phyloP scores from a whole-genome alignment of 441 rosid species.

The Populus tomentosa region DNA sequence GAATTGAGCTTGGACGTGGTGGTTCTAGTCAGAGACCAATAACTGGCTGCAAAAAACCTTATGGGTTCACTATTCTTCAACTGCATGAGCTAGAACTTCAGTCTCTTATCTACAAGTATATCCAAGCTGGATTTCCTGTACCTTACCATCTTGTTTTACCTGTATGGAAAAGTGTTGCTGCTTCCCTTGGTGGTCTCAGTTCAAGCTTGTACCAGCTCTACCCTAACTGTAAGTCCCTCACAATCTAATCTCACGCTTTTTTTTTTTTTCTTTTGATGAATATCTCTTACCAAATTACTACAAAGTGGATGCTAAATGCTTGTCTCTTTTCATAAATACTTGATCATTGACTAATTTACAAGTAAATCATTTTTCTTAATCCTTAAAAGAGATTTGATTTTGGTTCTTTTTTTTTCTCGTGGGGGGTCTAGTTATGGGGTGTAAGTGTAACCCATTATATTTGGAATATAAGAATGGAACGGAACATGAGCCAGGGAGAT shows the following conservation, averaged over 20 bases:
- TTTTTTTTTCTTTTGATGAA: no score
- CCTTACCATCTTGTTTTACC: constrained; percentile 41
- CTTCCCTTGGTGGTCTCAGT: constrained; percentile 17
- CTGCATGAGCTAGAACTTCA: constrained; percentile 51
- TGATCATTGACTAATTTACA: neutral
- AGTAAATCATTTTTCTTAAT: neutral
- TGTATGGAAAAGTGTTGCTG: constrained; percentile 39
- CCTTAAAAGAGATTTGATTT: no score
- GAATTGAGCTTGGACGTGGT: constrained; percentile 38
- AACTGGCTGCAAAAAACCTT: neutral
- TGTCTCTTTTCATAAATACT: neutral
- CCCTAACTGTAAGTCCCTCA: constrained; percentile 32
- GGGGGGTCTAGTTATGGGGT: constrained; percentile 16
- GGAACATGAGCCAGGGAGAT: constrained; percentile 52
- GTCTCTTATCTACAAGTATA: constrained; percentile 37
- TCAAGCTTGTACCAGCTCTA: constrained; percentile 26
- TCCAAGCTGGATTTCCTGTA: constrained; percentile 37
- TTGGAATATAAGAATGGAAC: constrained; percentile 27
- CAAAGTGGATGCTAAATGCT: neutral
- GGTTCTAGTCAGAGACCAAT: constrained; percentile 6
- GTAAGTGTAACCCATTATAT: constrained; percentile 1
- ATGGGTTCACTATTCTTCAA: constrained; percentile 40
- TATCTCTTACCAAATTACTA: neutral
- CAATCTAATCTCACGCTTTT: neutral
- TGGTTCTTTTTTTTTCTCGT: neutral